A percentile compares a stretch with the other conserved stretches of the same genome.
Evolutionary conservation across 2,329 filamentous ascomycete species (phyloP).

Genomic region (Amauroascus verrucosus): DNA sequence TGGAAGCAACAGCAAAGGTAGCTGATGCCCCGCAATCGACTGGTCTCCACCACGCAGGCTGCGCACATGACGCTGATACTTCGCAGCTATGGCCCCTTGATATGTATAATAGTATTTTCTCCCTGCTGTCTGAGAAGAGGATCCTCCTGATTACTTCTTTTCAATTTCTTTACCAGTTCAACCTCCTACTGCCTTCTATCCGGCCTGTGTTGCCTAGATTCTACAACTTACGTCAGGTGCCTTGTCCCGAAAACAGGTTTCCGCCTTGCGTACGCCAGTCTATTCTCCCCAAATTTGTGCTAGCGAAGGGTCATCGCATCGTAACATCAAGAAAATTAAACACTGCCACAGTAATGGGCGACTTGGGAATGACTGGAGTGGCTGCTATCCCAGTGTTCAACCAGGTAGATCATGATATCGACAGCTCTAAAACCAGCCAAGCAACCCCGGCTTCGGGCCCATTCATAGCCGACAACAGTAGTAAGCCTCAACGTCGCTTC

Average conservation of each 20-base stretch:
- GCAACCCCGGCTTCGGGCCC: not conserved
- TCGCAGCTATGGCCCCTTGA: not conserved
- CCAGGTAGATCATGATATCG: not conserved
- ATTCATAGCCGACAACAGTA: not conserved
- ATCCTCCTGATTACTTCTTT: not conserved
- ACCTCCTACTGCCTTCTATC: conserved; percentile 9
- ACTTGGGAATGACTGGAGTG: conserved; percentile 9
- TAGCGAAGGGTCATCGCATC: not conserved
- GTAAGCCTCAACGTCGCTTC: conserved; percentile 38
- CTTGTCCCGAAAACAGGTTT: not conserved
- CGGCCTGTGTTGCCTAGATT: not conserved
- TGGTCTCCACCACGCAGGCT: conserved; percentile 1
- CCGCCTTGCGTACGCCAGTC: not conserved
- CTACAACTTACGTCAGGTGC: not conserved
- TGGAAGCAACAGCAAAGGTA: not conserved
- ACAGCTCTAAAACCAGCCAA: conserved; percentile 1
- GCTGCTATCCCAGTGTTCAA: not conserved
- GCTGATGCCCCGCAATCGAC: conserved; percentile 5
- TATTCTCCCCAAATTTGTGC: not conserved
- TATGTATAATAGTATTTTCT: conserved; percentile 7
- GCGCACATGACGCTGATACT: conserved; percentile 4
- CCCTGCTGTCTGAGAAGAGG: not conserved
- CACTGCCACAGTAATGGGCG: not conserved
- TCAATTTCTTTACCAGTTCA: not conserved
- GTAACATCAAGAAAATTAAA: not conserved